Base-by-base conservation (phyloP, 805 yeast species). In the Lipomyces sp. region DNA sequence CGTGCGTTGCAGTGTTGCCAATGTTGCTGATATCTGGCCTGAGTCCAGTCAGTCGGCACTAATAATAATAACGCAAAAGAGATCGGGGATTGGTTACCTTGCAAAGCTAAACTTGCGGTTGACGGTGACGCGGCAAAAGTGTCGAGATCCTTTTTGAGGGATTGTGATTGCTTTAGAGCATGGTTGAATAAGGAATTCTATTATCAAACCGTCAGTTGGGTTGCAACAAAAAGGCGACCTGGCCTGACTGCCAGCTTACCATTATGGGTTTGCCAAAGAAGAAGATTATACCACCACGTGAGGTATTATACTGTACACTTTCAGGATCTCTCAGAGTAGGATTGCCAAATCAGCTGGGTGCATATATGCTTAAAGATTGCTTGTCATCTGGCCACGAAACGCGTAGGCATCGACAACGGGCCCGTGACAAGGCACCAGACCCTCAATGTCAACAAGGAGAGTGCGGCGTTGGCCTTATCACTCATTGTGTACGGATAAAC, bases 171-270 rank as follows among this genome's bases (percentile, higher is more conserved):
- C 77, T 91, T 92, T 63, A 90, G 82, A 7, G 97, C 97, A 77
- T 91, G 96, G 79, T 91, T 94, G 79, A 89, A 92, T 61, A 93
- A 81, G 34, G 97, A 87, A 79, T 92, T 93, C 98, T 68, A 29
- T 11, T 11, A 32, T 32, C 4, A 15, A 24, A 4, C 3, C 15
- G 15, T 51, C 29, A 51, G 54, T 24, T 24, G 48, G 8, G 6
- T 42, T 42, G 7, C 18, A 2, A 42, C n/a, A 24, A 6, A 10
- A n/a, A 18, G 3, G 15, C n/a, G 48, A 42, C 48, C 24, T 5
- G 18, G 18, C 48, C 15, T 15, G 42, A 2, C 24, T 42, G 48
- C 24, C 48, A 42, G n/a, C 48, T 15, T 7, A 42, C 48, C 48
- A 42, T 42, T 15, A n/a, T 42, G 24, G 24, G 24, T 24, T 24